Conservation (phyloP, 1,284 basidiomycete genomes). For the Testicularia cyperi region DNA sequence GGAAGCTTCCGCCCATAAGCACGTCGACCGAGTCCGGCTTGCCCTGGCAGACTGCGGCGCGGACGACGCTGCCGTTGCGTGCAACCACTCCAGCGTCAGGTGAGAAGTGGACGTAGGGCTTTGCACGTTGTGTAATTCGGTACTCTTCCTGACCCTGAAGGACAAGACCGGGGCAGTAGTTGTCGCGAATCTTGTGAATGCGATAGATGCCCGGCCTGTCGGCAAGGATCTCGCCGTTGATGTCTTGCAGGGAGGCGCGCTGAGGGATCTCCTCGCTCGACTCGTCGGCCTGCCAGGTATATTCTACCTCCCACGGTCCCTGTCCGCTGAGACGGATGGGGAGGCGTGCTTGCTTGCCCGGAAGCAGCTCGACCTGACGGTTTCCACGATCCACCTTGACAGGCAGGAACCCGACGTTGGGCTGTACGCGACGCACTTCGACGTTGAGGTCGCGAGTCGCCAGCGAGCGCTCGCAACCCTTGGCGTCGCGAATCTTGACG, state of each 20-base stretch:
- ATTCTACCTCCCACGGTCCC: slow-evolving; percentile 68
- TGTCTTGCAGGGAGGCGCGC: slow-evolving; percentile 65
- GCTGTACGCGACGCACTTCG: slow-evolving; percentile 82
- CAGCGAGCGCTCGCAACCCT: slow-evolving; percentile 79
- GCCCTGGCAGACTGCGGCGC: slow-evolving; percentile 78
- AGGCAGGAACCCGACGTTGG: slow-evolving; percentile 78
- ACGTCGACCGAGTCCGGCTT: slow-evolving; percentile 76
- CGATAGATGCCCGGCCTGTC: slow-evolving; percentile 74
- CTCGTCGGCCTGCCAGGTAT: slow-evolving; percentile 66
- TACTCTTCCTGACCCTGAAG: slow-evolving; percentile 68
- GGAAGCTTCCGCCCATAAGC: slow-evolving; percentile 69
- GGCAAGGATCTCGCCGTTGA: slow-evolving; percentile 74
- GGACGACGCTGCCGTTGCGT: slow-evolving; percentile 61
- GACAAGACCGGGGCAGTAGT: slow-evolving; percentile 78
- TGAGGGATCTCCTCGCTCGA: slow-evolving; percentile 55
- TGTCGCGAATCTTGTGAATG: slow-evolving; percentile 74
- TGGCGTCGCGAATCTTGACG: slow-evolving; percentile 81
- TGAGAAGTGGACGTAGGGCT: slow-evolving; percentile 64
- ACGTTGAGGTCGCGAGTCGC: slow-evolving; percentile 78
- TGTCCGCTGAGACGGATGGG: slow-evolving; percentile 58
- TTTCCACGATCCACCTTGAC: slow-evolving; percentile 59
- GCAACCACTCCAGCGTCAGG: slow-evolving; percentile 21
- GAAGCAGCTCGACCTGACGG: slow-evolving; percentile 70
- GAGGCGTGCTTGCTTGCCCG: slow-evolving; percentile 68
- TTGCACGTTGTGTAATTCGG: slow-evolving; percentile 73